These are phyloP conservation scores for Lentinula raphanica DNA, from an alignment of 768 basidiomycete genomes.

Conservation along the genomic window DNA sequence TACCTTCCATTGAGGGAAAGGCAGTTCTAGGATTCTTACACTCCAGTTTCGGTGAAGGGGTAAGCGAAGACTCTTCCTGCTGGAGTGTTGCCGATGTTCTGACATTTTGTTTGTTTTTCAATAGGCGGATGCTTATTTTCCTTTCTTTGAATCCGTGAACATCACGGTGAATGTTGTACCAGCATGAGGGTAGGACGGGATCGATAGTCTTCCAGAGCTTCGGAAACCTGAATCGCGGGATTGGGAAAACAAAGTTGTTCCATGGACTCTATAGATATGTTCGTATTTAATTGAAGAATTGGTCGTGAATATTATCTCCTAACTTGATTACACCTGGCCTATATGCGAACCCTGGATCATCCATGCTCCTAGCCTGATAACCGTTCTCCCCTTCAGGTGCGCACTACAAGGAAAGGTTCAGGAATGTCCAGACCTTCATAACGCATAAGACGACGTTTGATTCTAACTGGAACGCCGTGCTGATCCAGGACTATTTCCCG, in stretches of 20 bases:
- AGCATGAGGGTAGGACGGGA: background rate
- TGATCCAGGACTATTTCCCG: background rate
- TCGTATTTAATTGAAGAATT: background rate
- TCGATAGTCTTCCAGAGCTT: too few species aligned
- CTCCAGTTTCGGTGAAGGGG: slow-evolving; percentile 5
- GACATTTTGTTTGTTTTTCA: background rate
- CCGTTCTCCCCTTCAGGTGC: slow-evolving; percentile 1
- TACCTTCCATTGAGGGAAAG: background rate
- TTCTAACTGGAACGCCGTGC: background rate
- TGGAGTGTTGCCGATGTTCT: too few species aligned
- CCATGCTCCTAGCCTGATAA: too few species aligned
- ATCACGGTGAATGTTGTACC: background rate
- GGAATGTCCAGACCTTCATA: slow-evolving; percentile 6
- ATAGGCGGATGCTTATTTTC: background rate
- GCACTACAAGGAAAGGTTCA: slow-evolving; percentile 4
- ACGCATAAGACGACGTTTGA: background rate
- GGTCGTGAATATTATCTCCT: too few species aligned
- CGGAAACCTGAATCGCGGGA: too few species aligned
- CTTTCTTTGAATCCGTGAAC: slow-evolving; percentile 2
- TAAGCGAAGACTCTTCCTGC: background rate
- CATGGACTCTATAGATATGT: too few species aligned
- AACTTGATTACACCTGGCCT: too few species aligned
- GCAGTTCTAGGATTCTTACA: slow-evolving; percentile 3
- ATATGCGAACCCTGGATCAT: too few species aligned
- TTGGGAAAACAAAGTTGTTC: too few species aligned